Conservation (phyloP, 306 rosid genomes). For the Ormosia emarginata region DNA sequence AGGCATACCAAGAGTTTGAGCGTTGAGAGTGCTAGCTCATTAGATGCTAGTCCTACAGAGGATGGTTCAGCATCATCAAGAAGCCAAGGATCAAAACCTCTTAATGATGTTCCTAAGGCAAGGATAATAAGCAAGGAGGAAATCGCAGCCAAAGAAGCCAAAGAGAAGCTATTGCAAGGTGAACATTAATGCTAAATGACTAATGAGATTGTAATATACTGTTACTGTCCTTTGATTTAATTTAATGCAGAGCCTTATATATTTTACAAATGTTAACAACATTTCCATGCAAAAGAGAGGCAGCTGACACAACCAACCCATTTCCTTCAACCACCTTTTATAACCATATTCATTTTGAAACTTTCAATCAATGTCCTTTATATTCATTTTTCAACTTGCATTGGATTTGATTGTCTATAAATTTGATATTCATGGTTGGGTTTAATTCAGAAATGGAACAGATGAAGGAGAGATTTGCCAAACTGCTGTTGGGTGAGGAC, state of each 20-base stretch:
- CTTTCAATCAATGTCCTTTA: not conserved
- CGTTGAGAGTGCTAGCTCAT: conserved; percentile 24
- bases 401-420: not conserved
- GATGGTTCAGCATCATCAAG: conserved; percentile 37
- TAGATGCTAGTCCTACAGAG: conserved; percentile 25
- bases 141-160: conserved; percentile 43
- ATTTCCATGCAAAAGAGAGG: not conserved
- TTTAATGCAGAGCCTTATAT: not conserved
- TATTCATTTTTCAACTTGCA: not conserved
- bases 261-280: not conserved
- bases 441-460: conserved; percentile 76
- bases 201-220: not conserved
- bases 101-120: conserved; percentile 29
- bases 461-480: conserved; percentile 90
- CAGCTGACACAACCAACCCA: not conserved
- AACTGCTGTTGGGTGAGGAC: conserved; percentile 89
- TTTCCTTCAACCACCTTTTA: too few species aligned
- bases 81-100: conserved; percentile 45
- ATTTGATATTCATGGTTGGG: conserved; percentile 11
- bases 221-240: not conserved
- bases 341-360: not conserved
- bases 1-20: conserved; percentile 60
- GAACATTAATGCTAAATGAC: not conserved
- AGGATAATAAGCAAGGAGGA: conserved; percentile 40
- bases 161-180: conserved; percentile 55